Base-by-base conservation (phyloP, 2,329 filamentous ascomycete genomes). In the Achaetomium macrosporum region DNA sequence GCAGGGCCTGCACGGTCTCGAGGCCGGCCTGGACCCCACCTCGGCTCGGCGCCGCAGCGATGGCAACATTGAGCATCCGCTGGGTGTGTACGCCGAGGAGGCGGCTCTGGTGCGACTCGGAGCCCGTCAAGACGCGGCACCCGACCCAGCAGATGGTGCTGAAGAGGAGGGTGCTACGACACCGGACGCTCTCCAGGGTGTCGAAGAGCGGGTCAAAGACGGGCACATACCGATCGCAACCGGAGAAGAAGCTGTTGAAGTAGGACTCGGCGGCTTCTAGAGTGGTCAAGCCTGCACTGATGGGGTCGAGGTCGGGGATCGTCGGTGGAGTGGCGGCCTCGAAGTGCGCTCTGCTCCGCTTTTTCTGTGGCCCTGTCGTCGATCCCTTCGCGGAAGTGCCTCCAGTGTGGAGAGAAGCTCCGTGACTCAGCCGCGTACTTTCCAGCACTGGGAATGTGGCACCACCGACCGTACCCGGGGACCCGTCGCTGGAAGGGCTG, bases 81-180 rank as follows among this genome's bases (percentile, higher is more conserved):
- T 42, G 46, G 19, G 37, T 42, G 16, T 48, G 46, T 13, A 33
- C 25, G 25, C 37, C 37, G 6, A 48, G 46, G 11, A 15, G n/a
- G 19, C 46, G 46, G 25, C 25, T 48, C n/a, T 42, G 46, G 37
- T 48, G 29, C 16, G 46, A 48, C 46, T 42, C 46, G 37, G 46
- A 19, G 1, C 46, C 46, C 11, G 46, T 48, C 16, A 33, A 5
- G 11, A 48, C 37, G 46, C 46, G 46, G 29, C 37, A 48, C 9
- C 46, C 46, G 12, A 48, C 37, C 2, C n/a, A 48, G 16, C 46
- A 48, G 17, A 48, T 33, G 8, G 39, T 37, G 37, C 46, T 48
- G 37, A 48, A 42, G 12, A 48, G 46, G n/a, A 48, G 25, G 2
- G 46, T 19, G 29, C 46, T 48, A 5, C 46, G 46, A 16, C 9